Evolutionary conservation across 768 basidiomycete species (phyloP).

Genomic region (Leccinum ochraceum): DNA sequence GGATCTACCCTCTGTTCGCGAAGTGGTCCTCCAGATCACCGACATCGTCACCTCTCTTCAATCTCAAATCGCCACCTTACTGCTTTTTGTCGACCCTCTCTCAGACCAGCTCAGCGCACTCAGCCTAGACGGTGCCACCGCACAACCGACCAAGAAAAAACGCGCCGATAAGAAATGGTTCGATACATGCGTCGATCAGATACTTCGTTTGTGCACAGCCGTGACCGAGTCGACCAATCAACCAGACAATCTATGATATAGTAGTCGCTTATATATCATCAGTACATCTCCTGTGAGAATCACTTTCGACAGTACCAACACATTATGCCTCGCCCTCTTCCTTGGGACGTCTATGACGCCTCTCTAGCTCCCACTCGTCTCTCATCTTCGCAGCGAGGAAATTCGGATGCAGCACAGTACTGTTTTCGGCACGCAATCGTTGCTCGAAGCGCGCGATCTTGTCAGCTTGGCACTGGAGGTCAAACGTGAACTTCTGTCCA

Average conservation of each 20-base stretch:
- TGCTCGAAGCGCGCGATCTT: constrained; percentile 68
- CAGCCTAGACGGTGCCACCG: constrained; percentile 13
- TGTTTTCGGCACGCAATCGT: constrained; percentile 46
- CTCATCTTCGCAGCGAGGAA: constrained; percentile 59
- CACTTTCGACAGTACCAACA: constrained; percentile 15
- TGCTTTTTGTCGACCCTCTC: constrained; percentile 27
- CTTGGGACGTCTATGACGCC: constrained; percentile 28
- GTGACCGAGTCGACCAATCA: constrained; percentile 28
- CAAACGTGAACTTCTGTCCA: constrained; percentile 48
- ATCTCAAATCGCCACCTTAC: constrained; percentile 25
- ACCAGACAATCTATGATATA: constrained; percentile 7
- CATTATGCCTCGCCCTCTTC: constrained; percentile 38
- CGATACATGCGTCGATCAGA: constrained; percentile 62
- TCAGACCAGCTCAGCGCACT: constrained; percentile 26
- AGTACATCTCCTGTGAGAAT: constrained; percentile 12
- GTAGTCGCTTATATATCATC: constrained; percentile 22
- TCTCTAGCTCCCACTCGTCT: constrained; percentile 49
- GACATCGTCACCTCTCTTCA: constrained; percentile 41
- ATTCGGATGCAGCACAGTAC: constrained; percentile 62
- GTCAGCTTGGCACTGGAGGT: constrained; percentile 59
- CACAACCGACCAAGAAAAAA: constrained; percentile 21
- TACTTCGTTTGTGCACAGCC: constrained; percentile 43
- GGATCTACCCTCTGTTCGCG: constrained; percentile 41
- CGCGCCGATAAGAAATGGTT: constrained; percentile 59
- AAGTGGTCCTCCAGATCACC: constrained; percentile 41